Conservation (phyloP, 2,329 filamentous ascomycete genomes). For the Keithomyces neogunnii region DNA sequence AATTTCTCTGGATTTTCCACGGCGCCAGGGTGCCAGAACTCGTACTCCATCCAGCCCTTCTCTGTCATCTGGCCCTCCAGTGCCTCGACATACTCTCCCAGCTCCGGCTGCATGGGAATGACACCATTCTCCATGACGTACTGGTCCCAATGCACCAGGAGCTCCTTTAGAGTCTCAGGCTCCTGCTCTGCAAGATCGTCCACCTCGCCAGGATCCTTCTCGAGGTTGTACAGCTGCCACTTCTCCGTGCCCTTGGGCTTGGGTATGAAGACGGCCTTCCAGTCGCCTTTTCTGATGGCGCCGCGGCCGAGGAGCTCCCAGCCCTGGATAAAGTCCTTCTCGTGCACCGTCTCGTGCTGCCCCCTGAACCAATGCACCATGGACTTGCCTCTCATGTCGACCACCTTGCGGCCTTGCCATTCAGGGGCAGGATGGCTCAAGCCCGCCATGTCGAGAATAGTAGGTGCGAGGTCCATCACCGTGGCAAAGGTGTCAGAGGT, state of each 20-base stretch:
- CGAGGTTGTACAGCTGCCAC: slow-evolving; percentile 27
- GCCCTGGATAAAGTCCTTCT: slow-evolving; percentile 15
- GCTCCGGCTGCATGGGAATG: slow-evolving; percentile 32
- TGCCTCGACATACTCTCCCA: slow-evolving; percentile 49
- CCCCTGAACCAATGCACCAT: slow-evolving; percentile 7
- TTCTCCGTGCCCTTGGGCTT: slow-evolving; percentile 16
- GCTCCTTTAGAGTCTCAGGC: slow-evolving; percentile 17
- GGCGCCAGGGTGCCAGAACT: slow-evolving; percentile 45
- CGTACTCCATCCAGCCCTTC: slow-evolving; percentile 58
- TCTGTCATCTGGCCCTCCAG: slow-evolving; percentile 58
- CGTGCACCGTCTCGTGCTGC: slow-evolving; percentile 30
- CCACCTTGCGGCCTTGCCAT: slow-evolving; percentile 36
- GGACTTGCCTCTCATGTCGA: slow-evolving; percentile 36
- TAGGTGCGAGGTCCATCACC: slow-evolving; percentile 36
- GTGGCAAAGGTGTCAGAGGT: slow-evolving; percentile 21
- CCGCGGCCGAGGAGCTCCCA: slow-evolving; percentile 26
- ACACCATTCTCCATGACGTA: slow-evolving; percentile 20
- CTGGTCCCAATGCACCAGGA: slow-evolving; percentile 22
- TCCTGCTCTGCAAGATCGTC: slow-evolving; percentile 17
- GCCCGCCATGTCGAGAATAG: slow-evolving; percentile 34
- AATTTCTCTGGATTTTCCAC: slow-evolving; percentile 30
- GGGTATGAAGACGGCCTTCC: slow-evolving; percentile 23
- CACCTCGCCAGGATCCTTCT: slow-evolving; percentile 23
- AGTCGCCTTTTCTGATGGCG: slow-evolving; percentile 25
- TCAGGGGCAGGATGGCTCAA: slow-evolving; percentile 25